These are phyloP conservation scores for Pseudocercospora pini-densiflorae DNA, from an alignment of 2,329 filamentous ascomycete genomes.

Conservation along the genomic window DNA sequence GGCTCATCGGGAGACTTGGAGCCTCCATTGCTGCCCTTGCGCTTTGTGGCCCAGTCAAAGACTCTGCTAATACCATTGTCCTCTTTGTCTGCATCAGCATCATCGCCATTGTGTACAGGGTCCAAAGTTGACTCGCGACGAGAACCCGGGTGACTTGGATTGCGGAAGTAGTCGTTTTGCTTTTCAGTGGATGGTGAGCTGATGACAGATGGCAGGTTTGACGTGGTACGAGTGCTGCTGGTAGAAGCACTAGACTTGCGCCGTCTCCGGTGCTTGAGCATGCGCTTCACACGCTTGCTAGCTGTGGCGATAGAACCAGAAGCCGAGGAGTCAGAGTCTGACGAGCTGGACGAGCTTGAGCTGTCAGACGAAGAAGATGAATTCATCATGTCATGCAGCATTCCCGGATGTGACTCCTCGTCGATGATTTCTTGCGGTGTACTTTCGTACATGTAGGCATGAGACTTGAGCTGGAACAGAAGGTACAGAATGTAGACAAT, in stretches of 20 bases:
- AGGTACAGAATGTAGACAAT: slow-evolving; percentile 84
- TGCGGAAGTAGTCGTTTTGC: slow-evolving; percentile 45
- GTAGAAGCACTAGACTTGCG: slow-evolving; percentile 78
- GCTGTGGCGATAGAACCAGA: slow-evolving; percentile 66
- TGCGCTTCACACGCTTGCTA: slow-evolving; percentile 71
- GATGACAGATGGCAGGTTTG: slow-evolving; percentile 46
- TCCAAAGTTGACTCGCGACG: slow-evolving; percentile 44
- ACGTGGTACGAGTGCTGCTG: slow-evolving; percentile 64
- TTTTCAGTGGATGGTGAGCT: slow-evolving; percentile 50
- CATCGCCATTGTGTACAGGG: slow-evolving; percentile 57
- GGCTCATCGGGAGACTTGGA: slow-evolving; percentile 37
- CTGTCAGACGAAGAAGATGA: slow-evolving; percentile 62
- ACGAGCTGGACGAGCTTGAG: slow-evolving; percentile 46
- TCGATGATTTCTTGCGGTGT: slow-evolving; percentile 93
- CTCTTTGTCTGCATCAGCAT: slow-evolving; percentile 61
- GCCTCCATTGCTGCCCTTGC: slow-evolving; percentile 32
- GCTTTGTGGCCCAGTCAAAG: slow-evolving; percentile 30
- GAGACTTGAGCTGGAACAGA: slow-evolving; percentile 88
- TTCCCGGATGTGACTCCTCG: slow-evolving; percentile 84
- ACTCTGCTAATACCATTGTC: slow-evolving; percentile 31
- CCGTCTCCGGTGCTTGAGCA: slow-evolving; percentile 70
- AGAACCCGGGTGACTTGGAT: slow-evolving; percentile 37
- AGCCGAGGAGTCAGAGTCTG: slow-evolving; percentile 70
- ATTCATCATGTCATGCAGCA: slow-evolving; percentile 80
- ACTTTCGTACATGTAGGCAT: slow-evolving; percentile 89